Evolutionary conservation across 2,329 filamentous ascomycete genomes (phyloP), one percentile per base, ranked within the genome.

Genomic region (Aspergillus unguis): DNA sequence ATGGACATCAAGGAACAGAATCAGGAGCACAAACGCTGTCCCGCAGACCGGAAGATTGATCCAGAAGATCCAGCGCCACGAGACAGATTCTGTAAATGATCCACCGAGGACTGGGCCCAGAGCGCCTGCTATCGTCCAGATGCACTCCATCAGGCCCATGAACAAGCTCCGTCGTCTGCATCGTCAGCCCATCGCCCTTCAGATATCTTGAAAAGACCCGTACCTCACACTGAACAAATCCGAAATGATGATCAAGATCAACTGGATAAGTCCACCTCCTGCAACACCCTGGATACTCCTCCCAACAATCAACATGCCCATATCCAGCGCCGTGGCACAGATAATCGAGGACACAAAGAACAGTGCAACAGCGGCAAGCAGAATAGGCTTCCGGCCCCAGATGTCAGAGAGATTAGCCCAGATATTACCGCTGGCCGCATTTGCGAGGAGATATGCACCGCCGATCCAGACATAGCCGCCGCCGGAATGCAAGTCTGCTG

Each of bases 381-480:
- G 62, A 33, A 82, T 79, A 2, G 74, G 70, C 57, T 83, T 61
- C n/a, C 59, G 53, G 4, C 59, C 59, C 59, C 59, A 61, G 25
- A 61, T 61, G 36, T 61, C 59, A 11, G 59, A 61, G 26, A 81
- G 60, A 46, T 81, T 82, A 3, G 85, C 86, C 87, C 87, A 91
- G n/a, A 86, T 80, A 0, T 87, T 86, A 0, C 81, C 82, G 2
- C 78, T 78, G 0, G 86, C 84, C 0, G 86, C 84, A 62, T 83
- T 84, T 11, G 84, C 85, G 8, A 92, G 80, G 3, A 90, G 75
- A 67, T 87, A 92, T 0, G 87, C 83, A 28, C 81, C 84, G 1
- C 87, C 88, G 55, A 92, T 87, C 89, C 88, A 92, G 10, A 85
- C 84, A 70, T 90, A 92, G 26, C 87, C 87, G 11, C 81, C 75